A percentile compares a stretch with the other conserved stretches of the same genome.
Conservation (phyloP, 306 rosid genomes). For the Dalbergia cultrata region DNA sequence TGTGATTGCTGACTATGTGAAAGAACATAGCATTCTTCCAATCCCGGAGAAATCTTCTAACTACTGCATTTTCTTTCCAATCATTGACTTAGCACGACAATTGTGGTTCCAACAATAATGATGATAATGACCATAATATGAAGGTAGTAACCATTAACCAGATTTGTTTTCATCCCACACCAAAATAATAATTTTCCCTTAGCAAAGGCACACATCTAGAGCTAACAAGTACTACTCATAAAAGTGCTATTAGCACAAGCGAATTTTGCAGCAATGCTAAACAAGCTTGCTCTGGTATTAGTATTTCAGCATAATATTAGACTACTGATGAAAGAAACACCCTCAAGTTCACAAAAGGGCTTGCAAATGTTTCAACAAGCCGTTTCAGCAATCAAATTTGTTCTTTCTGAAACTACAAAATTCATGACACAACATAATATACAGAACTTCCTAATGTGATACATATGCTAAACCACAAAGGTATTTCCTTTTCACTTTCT, state of each 20-base stretch:
- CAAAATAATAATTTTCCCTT: background rate
- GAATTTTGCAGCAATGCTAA: background rate
- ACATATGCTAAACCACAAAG: conserved; percentile 18
- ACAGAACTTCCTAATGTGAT: conserved; percentile 27
- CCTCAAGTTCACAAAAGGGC: background rate
- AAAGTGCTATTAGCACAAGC: background rate
- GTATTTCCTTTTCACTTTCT: conserved; percentile 16
- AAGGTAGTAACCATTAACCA: conserved; percentile 27
- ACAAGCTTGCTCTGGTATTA: background rate
- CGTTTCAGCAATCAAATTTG: conserved; percentile 26
- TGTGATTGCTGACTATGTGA: conserved; percentile 27
- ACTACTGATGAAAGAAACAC: background rate
- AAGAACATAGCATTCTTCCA: background rate
- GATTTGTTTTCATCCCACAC: background rate
- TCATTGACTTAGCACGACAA: background rate
- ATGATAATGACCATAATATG: background rate
- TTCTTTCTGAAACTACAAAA: conserved; percentile 37
- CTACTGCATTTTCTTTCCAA: background rate
- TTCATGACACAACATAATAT: conserved; percentile 33
- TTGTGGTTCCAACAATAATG: conserved; percentile 20
- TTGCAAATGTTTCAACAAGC: conserved; percentile 15
- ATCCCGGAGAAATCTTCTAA: background rate
- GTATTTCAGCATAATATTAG: background rate
- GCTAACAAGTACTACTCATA: background rate
- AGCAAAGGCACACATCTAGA: background rate